A percentile compares a stretch with the other conserved stretches of the same genome.
phyloP scores from a whole-genome alignment of 2,329 filamentous ascomycete species.

The Echinosphaeria canescens region DNA sequence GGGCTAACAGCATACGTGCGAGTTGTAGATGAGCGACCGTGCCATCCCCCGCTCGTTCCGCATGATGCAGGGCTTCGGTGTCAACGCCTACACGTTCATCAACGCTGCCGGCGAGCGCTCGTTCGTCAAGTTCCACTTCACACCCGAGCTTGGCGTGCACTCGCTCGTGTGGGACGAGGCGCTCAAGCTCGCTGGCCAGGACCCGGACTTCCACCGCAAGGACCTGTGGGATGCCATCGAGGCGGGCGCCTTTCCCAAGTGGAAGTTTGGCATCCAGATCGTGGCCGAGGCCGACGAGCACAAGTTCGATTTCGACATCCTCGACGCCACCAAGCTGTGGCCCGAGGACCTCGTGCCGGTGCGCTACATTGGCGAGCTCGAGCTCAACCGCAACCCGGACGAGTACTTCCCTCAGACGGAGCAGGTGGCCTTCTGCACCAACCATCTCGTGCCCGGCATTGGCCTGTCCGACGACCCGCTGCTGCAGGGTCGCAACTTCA shows the following conservation, averaged over 20 bases:
- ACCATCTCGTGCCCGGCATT: conserved; percentile 59
- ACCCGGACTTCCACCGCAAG: conserved; percentile 9
- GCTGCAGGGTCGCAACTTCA: conserved; percentile 50
- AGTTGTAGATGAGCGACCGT: conserved; percentile 58
- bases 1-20: too few relatives aligned
- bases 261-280: conserved; percentile 42
- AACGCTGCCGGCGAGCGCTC: conserved; percentile 44
- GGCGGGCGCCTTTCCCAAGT: conserved; percentile 8
- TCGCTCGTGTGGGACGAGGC: conserved; percentile 10
- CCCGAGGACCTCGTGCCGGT: conserved; percentile 58
- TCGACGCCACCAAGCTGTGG: conserved; percentile 76
- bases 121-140: conserved; percentile 65
- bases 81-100: conserved; percentile 52
- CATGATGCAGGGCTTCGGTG: conserved; percentile 73
- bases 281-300: conserved; percentile 50
- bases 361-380: conserved; percentile 57
- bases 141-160: conserved; percentile 38
- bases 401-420: conserved; percentile 71
- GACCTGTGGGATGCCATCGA: conserved; percentile 9
- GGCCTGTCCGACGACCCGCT: conserved; percentile 60
- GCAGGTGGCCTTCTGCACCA: conserved; percentile 66
- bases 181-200: conserved; percentile 8
- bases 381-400: conserved; percentile 60
- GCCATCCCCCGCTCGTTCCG: conserved; percentile 50
- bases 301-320: conserved; percentile 67